Percentiles rank a stretch among this genome's conserved stretches.
Conservation (phyloP, 2,329 filamentous ascomycete species). For the Talaromyces sp. region DNA sequence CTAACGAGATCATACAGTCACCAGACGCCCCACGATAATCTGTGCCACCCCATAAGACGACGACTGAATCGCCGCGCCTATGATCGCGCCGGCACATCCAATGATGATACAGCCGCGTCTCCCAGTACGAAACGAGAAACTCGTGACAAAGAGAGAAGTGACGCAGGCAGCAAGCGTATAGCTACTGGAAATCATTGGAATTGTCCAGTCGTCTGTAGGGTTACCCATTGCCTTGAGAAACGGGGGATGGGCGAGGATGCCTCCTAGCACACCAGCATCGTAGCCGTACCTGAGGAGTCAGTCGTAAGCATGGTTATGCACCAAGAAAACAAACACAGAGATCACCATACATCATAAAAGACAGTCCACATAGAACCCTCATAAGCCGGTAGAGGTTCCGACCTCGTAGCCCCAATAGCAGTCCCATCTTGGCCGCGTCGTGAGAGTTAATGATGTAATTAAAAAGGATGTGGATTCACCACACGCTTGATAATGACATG, state of each 20-base stretch:
- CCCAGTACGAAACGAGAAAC: background rate
- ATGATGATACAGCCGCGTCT: background rate
- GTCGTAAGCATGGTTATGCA: background rate
- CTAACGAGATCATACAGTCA: background rate
- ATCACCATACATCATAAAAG: background rate
- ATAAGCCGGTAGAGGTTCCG: background rate
- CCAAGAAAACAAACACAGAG: background rate
- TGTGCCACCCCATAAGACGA: background rate
- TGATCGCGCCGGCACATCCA: background rate
- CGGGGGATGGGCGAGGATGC: background rate
- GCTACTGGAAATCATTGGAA: background rate
- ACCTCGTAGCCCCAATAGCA: background rate
- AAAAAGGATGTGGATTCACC: background rate
- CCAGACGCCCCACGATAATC: background rate
- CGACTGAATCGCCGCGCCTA: background rate
- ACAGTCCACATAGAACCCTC: background rate
- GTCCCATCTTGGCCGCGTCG: background rate
- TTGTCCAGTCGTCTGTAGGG: background rate
- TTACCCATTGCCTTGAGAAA: background rate
- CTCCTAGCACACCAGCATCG: background rate
- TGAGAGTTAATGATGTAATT: background rate
- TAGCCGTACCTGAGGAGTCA: background rate
- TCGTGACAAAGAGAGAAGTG: background rate
- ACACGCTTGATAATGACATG: background rate
- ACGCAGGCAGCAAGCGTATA: background rate